Evolutionary conservation across 257 asterid genomes (phyloP), one percentile per base, ranked within the genome.

Genomic region (Fraxinus quadrangulata): DNA sequence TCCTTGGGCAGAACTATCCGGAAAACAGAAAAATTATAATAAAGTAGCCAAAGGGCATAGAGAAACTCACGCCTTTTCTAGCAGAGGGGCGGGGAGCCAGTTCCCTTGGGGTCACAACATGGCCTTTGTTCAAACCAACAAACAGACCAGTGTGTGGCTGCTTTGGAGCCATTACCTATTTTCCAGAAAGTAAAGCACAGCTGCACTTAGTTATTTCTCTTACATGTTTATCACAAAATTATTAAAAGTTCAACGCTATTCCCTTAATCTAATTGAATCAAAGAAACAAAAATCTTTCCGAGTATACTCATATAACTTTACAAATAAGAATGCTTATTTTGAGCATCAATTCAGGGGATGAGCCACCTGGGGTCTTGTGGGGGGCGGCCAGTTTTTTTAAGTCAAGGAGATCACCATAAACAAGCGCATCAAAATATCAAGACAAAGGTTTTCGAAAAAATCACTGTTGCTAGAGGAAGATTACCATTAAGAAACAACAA

Each of bases 21-120:
- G 28, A 2, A 23, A 63, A 24, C 68, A 23, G 33, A 63, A 24
- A 63, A 63, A 21, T 6, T 21, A 24, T 8, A 63, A 24, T 23
- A 10, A 63, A 63, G 5, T 24, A 63, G 19, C 69, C 66, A 63
- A 63, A 63, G 16, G 69, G 34, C 7, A 36, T 36, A 13, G 30
- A 56, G 42, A n/a, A 73, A 75, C 88, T 78, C 87, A 94, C 98
- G 80, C 98, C 98, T 86, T 94, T 92, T 84, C 98, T 86, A 31
- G 83, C 94, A 0, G 98, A 92, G 1, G 98, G 98, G 72, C 96
- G 96, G 0, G 97, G 90, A 7, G 94, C 94, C 72, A 92, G 73
- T 66, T 92, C 97, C 85, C 90, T 94, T 31, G 90, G 94, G 72
- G 98, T 94, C 17, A 91, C 94, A 61, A 93, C 85, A 81, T 93